phyloP scores from a whole-genome alignment of 2,329 filamentous ascomycete genomes.

The Pleurostoma richardsiae region DNA sequence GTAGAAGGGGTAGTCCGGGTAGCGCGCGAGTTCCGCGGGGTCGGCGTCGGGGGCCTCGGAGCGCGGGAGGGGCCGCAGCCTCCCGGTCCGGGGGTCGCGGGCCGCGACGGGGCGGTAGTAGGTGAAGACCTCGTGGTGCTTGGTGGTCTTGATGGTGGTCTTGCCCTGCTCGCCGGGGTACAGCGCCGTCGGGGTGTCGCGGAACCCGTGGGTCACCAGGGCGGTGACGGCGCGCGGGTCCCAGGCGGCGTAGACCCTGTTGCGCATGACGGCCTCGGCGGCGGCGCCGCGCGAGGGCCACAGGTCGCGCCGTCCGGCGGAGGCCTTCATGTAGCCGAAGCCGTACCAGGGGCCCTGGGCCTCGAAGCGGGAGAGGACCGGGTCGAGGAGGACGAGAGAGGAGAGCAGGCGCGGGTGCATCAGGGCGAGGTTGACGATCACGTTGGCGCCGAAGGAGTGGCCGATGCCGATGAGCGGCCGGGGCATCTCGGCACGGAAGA shows the following conservation, averaged over 20 bases:
- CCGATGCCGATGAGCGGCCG: conserved; percentile 80
- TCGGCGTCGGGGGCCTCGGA: conserved; percentile 40
- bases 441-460: conserved; percentile 81
- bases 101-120: conserved; percentile 60
- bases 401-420: conserved; percentile 78
- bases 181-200: conserved; percentile 61
- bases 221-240: conserved; percentile 72
- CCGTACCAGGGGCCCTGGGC: conserved; percentile 25
- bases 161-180: conserved; percentile 39
- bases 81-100: conserved; percentile 23
- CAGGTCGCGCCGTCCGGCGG: conserved; percentile 67
- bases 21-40: conserved; percentile 23
- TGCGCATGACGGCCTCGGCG: conserved; percentile 58
- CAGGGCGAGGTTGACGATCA: conserved; percentile 66
- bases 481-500: conserved; percentile 73
- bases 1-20: conserved; percentile 54
- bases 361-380: conserved; percentile 60
- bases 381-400: conserved; percentile 75
- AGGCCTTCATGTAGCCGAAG: conserved; percentile 49
- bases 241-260: conserved; percentile 77
- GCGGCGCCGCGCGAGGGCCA: conserved; percentile 78
- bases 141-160: conserved; percentile 74
- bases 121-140: conserved; percentile 83
- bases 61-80: conserved; percentile 28
- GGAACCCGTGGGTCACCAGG: conserved; percentile 70